Percentiles rank a stretch among this genome's conserved stretches.
Conservation (phyloP, 2,329 filamentous ascomycete species). For the Fusarium gaditjirri region DNA sequence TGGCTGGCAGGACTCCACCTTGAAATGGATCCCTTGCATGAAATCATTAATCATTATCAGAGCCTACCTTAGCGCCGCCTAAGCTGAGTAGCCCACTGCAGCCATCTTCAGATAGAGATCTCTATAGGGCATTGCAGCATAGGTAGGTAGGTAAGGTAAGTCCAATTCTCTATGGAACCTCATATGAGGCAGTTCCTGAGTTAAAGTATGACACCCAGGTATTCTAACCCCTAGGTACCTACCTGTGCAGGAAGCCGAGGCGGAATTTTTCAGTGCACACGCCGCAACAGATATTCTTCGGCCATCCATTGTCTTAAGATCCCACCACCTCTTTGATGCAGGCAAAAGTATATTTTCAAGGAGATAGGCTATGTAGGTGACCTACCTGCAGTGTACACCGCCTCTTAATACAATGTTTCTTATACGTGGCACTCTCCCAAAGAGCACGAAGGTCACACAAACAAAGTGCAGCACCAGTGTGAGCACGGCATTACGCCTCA, state of each 20-base stretch:
- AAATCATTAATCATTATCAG: background rate
- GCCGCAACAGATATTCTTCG: background rate
- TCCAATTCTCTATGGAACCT: too few relatives aligned
- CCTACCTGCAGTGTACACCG: background rate
- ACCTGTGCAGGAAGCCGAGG: background rate
- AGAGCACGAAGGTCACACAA: background rate
- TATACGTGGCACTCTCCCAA: constrained; percentile 7
- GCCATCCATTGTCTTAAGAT: background rate
- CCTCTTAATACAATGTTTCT: background rate
- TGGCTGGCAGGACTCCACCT: background rate
- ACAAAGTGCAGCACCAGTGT: background rate
- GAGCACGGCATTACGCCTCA: background rate
- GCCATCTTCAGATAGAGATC: background rate
- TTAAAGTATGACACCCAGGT: background rate
- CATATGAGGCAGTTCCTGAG: background rate
- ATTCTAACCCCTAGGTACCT: background rate
- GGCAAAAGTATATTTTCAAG: background rate
- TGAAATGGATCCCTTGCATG: background rate
- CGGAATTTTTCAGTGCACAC: background rate
- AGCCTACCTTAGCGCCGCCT: background rate
- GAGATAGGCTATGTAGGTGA: background rate
- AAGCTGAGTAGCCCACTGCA: background rate
- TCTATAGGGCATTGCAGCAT: background rate
- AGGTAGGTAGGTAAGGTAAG: too few relatives aligned
- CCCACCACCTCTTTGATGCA: background rate